Evolutionary conservation across 345 rosid genomes (phyloP), one percentile per base, ranked within the genome.

Genomic region (Rhodomyrtus tomentosa): DNA sequence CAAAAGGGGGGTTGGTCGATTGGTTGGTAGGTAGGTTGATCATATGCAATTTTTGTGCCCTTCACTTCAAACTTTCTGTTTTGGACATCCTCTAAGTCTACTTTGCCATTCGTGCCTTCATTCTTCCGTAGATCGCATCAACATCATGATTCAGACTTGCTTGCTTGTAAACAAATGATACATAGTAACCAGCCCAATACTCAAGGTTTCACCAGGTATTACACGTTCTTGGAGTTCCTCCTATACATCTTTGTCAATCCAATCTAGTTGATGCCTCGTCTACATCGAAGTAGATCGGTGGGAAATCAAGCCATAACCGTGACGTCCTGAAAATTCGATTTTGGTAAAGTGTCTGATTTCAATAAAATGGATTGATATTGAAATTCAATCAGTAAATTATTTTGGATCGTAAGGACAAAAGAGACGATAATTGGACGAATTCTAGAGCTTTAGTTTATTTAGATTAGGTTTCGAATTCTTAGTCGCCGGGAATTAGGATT

Each of bases 191-290:
- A 16, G 42, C 22, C 32, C 22, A 36, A 16, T 7, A 29, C 5
- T 68, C 11, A 22, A n/a, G n/a, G 42, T 68, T 68, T 32, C 5
- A 32, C 42, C 38, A 14, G 40, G 15, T 29, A 62, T 15, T 29
- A 15, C 40, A 62, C 0, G 5, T 16, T 7, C 22, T 15, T 15
- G 22, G 20, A 36, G 21, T 36, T 68, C 18, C 6, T 32, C n/a
- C n/a, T n/a, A n/a, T n/a, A 68, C 20, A 36, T 36, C 8, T 18
- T 36, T 1, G 7, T 68, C 7, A 32, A 32, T 32, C 18, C 6
- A 7, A 59, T 15, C 32, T 29, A 40, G 3, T 8, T 36, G 15
- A 14, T 0, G 29, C 0, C 1, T 0, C 36, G 29, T 15, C 1
- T 14, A 29, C n/a, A n/a, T 62, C 22, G 9, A 59, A 15, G 32